Evolutionary conservation across 257 asterid genomes (phyloP).

Genomic region (Capsicum pubescens): DNA sequence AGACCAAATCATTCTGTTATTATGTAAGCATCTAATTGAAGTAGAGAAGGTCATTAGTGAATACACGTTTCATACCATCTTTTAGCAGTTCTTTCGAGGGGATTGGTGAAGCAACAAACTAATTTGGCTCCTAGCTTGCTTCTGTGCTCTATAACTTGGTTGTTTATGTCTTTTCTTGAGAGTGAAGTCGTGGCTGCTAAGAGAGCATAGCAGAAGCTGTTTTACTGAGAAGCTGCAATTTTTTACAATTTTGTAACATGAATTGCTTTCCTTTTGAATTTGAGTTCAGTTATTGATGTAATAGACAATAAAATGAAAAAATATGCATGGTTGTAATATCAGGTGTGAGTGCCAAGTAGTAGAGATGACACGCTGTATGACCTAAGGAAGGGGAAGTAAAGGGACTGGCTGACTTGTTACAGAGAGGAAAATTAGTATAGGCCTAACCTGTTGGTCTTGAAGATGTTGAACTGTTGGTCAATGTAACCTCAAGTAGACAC

Average conservation of each 20-base stretch:
- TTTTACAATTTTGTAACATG: neutral
- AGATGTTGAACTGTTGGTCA: neutral
- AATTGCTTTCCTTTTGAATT: constrained; percentile 16
- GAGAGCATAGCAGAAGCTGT: neutral
- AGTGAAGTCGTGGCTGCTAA: constrained; percentile 5
- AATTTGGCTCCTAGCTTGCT: neutral
- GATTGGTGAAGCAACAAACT: constrained; percentile 7
- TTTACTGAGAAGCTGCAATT: neutral
- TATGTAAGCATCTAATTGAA: constrained; percentile 7
- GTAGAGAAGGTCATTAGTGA: constrained; percentile 12
- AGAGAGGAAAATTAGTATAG: neutral
- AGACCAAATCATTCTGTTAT: constrained; percentile 22
- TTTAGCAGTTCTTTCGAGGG: neutral
- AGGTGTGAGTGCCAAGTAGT: constrained; percentile 16
- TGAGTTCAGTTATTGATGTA: neutral
- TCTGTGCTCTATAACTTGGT: neutral
- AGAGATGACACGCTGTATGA: neutral
- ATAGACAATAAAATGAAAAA: neutral
- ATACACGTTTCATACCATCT: neutral
- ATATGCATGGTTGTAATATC: neutral
- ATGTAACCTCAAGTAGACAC: constrained; percentile 17
- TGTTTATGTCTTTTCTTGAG: neutral
- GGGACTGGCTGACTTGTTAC: neutral
- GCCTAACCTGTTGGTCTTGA: constrained; percentile 1
- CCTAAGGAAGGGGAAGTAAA: neutral